Evolutionary conservation across 768 basidiomycete species (phyloP), one percentile per base, ranked within the genome.

Genomic region (Mycena galopus): DNA sequence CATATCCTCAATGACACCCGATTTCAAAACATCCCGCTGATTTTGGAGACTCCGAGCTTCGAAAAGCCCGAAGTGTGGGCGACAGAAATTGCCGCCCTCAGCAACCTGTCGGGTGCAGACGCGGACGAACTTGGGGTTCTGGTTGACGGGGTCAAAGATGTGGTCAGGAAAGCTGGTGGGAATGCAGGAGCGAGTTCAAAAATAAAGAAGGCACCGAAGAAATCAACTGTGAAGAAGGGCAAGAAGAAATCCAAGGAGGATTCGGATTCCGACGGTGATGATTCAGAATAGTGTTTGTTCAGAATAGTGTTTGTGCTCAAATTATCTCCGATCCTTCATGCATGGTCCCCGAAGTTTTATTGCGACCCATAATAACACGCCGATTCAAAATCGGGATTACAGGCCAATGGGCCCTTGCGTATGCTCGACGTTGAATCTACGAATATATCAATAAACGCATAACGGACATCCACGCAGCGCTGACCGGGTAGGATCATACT

Each of bases 11-110:
- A 87, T 11, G 95, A 96, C 77, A 83, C 87, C 5, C 90, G 94
- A 21, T 85, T 91, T 32, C 88, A 90, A 67, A 79, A 87, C 55
- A 91, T 96, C 37, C 95, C 95, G 1, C 86, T 97, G 39, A 90
- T 97, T 35, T 86, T 96, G 17, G 95, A 97, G 78, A 96, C 96
- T 0, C 94, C 93, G 0, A 88, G 87, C 30, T 90, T 91, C 73
- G 94, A 94, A 67, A 82, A 85, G 21, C 87, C 87, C 27, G 89
- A 88, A 16, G 88, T 93, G 1, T 96, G 94, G 93, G 86, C 85
- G n/a, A 84, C 84, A 63, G 95, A 97, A 79, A 92, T 95, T 42
- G 84, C 86, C 14, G 84, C 92, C 16, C 82, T 95, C 21, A 87
- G 92, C 61, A 74, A 76, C 25, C 71, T 91, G 19, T 82, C 85